Evolutionary conservation across 306 rosid species (phyloP).

Genomic region (Luffa aegyptiaca): DNA sequence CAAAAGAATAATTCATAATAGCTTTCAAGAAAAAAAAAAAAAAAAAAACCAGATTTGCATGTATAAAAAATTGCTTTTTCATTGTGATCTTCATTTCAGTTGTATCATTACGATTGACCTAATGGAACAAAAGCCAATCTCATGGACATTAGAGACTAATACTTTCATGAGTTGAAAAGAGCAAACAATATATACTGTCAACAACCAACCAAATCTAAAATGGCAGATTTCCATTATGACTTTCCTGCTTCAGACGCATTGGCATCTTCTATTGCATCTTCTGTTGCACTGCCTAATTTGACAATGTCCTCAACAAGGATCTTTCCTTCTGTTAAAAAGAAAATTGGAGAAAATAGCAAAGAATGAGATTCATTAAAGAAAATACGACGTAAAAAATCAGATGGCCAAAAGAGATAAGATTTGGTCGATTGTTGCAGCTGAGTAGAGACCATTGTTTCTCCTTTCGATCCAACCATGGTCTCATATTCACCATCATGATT

Average conservation of each 20-base stretch:
- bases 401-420: not conserved
- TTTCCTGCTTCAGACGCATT: constrained; percentile 9
- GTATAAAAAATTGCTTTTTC: not conserved
- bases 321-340: constrained; percentile 60
- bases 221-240: not conserved
- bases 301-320: constrained; percentile 92
- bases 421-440: not conserved
- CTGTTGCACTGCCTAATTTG: constrained; percentile 56
- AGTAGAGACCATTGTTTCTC: not conserved
- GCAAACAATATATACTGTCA: not conserved
- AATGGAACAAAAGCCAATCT: not conserved
- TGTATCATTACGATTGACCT: not conserved
- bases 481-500: not conserved
- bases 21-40: too few relatives aligned
- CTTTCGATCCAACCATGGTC: not conserved
- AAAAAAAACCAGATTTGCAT: too few relatives aligned
- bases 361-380: not conserved
- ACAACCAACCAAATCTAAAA: not conserved
- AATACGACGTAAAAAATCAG: not conserved
- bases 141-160: not conserved
- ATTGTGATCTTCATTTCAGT: not conserved
- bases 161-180: not conserved
- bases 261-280: not conserved
- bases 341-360: not conserved
- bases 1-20: too few relatives aligned